Percentiles rank a stretch among this genome's conserved stretches.
Conservation (phyloP, 306 rosid species). For the Quercus agrifolia region DNA sequence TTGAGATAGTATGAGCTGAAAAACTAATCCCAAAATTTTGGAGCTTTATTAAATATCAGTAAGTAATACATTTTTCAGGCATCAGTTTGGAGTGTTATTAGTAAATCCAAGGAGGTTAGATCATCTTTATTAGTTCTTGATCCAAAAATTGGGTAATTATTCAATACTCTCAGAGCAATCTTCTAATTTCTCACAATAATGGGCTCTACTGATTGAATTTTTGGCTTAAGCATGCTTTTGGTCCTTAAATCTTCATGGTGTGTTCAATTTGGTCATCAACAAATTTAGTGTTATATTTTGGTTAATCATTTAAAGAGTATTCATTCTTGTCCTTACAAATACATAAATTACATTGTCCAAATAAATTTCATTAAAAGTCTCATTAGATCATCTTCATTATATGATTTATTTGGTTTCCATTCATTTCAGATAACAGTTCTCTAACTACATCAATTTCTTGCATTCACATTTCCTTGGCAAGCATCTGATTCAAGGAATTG, state of each 20-base stretch:
- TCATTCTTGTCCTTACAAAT: no score
- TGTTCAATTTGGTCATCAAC: no score
- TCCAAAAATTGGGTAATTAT: no score
- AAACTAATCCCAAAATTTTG: neutral
- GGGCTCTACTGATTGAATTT: no score
- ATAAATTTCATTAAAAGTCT: neutral
- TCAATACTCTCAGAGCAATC: no score
- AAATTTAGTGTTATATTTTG: no score
- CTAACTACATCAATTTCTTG: conserved; percentile 3
- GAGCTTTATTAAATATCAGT: neutral
- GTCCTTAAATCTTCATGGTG: no score
- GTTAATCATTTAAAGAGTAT: no score
- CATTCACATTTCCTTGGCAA: conserved; percentile 38
- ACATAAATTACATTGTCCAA: no score
- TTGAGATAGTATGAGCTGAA: neutral
- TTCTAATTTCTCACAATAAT: no score
- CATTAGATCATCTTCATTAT: no score
- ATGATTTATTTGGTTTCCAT: neutral
- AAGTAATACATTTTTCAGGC: neutral
- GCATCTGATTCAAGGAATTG: conserved; percentile 80
- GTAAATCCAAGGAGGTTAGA: neutral
- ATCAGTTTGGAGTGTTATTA: neutral
- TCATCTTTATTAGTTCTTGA: neutral
- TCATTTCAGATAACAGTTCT: neutral
- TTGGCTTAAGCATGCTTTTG: no score